phyloP scores from a whole-genome alignment of 768 basidiomycete species.

The Russula emetica region DNA sequence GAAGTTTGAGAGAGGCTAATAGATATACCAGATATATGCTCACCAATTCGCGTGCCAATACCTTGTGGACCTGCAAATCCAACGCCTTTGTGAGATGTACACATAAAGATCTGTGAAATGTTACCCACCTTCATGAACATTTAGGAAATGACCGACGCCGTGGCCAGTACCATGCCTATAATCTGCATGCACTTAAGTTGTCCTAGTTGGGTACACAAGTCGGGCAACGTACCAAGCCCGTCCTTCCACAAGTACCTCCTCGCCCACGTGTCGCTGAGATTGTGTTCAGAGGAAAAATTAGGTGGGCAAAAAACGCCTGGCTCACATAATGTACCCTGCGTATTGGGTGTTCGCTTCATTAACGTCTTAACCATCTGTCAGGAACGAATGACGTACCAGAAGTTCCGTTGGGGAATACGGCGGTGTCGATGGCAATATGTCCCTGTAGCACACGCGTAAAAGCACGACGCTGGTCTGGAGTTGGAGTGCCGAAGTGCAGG shows the following conservation, averaged over 20 bases:
- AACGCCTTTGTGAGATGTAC: neutral
- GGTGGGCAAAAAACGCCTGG: neutral
- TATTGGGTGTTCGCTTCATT: neutral
- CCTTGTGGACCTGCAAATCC: conserved; percentile 51
- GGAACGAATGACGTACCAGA: conserved; percentile 47
- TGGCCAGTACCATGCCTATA: conserved; percentile 92
- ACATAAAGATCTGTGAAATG: neutral
- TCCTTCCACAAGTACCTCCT: conserved; percentile 79
- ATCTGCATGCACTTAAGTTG: conserved; percentile 37
- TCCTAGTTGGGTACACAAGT: neutral
- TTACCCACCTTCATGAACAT: conserved; percentile 74
- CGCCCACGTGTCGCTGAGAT: conserved; percentile 70
- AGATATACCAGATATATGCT: neutral
- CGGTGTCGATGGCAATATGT: conserved; percentile 84
- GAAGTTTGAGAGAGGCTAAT: neutral
- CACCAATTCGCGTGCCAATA: conserved; percentile 52
- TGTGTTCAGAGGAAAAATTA: neutral
- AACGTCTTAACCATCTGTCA: neutral
- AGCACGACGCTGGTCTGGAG: conserved; percentile 74
- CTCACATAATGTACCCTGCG: conserved; percentile 55
- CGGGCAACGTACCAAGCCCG: conserved; percentile 59
- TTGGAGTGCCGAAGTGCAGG: conserved; percentile 86
- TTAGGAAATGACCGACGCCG: conserved; percentile 90
- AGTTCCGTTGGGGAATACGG: conserved; percentile 77
- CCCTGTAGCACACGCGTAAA: conserved; percentile 92